Evolutionary conservation across 108 stramenopile species (phyloP), one percentile per base, ranked within the genome.

Genomic region (Cyclostephanos invisitatus): DNA sequence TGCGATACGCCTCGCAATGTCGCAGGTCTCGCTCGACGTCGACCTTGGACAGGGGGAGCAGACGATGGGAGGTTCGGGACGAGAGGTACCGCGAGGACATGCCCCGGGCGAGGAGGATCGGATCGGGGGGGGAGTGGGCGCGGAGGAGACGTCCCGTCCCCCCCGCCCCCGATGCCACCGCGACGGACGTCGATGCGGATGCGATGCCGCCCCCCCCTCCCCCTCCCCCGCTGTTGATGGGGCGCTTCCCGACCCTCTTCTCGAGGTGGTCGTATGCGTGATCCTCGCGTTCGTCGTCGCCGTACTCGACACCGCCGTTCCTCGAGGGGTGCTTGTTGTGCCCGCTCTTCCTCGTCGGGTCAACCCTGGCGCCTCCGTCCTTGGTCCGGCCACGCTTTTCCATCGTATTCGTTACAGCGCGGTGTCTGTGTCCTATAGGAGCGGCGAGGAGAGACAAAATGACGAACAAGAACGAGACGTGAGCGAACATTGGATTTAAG

Each of bases 1-100:
- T 79, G 28, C 77, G 75, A 67, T 87, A 90, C 49, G 91, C 94
- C 53, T 91, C 88, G 86, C 92, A 90, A 70, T 92, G 94, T 25
- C 90, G 83, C 25, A 95, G 40, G 78, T 95, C 94, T 22, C 83
- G 78, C 50, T 91, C 91, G 42, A 91, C 88, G 56, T 88, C 87
- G 11, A 87, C 81, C 61, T 70, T 77, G 68, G 78, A 38, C 11
- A 82, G 72, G 17, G 81, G 32, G 2, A 77, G 68, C 21, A 94
- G 59, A 36, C 69, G 57, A 20, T 72, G 47, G 2, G 81, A 32
- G 6, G 80, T 75, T 32, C 81, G 79, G 60, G 86, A 75, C 44
- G 89, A 85, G 8, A 87, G 74, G 54, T 72, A 85, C 21, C 94
- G 86, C 4, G 89, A 78, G 44, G 91, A 85, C 68, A 90, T 82